Evolutionary conservation across 2,329 filamentous ascomycete species (phyloP), one percentile per base, ranked within the genome.

Genomic region (Trichoderma cornu-damae): DNA sequence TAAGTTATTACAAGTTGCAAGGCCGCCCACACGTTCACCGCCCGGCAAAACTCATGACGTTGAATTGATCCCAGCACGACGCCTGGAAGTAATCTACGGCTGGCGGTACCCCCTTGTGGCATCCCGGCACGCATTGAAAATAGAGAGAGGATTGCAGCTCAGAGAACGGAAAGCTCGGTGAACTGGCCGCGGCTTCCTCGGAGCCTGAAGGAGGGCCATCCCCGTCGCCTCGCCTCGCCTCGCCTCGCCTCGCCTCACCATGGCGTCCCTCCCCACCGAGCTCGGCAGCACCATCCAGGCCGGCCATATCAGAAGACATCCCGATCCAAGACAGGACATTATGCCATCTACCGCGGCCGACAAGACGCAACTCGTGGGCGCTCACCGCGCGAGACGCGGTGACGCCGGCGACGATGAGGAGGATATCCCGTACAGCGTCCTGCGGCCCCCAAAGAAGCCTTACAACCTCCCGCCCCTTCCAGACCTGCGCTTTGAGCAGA

Each of bases 401-500:
- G 67, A 67, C 22, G 14, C 61, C 18, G 69, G 70, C 22, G 73
- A 76, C 37, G 74, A 76, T 40, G 52, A 55, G 5, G 70, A 67
- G 1, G 87, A 89, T 56, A 84, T 90, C 20, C 87, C 87, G 11
- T 78, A 86, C 60, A 87, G 83, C 62, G 79, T 87, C 4, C 72
- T 91, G 51, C 77, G 78, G 42, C 78, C 84, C 46, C 72, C 77
- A 56, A 75, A 75, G 51, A 77, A 76, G 47, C 67, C 68, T 46
- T 71, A 73, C 34, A 71, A 74, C 38, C 75, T 86, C 55, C 82
- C 81, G 28, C 82, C 84, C 7, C 81, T 96, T 68, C 91, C 92
- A 3, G 94, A 99, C 75, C 77, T 99, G 63, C 84, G 94, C 42
- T 97, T 97, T 74, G 94, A 99, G 76, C 94, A 99, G 80, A 96